These are phyloP conservation scores for Tetradesmus lagerheimii DNA, from an alignment of 139 green algal genomes.

Conservation along the genomic window DNA sequence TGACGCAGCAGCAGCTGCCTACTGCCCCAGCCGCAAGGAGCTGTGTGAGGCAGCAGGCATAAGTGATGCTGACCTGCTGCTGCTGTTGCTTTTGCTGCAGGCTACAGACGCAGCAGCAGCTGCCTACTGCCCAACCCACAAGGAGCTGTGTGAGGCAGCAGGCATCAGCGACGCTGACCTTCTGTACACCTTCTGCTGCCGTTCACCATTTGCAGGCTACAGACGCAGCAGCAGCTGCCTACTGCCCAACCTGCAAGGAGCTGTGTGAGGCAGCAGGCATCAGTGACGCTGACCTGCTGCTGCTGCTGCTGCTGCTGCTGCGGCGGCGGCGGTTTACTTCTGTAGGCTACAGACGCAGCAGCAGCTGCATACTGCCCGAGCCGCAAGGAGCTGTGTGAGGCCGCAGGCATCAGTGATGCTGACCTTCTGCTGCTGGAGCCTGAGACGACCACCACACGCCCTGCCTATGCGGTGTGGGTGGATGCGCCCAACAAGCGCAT, in stretches of 20 bases:
- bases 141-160: background rate
- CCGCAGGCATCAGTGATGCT: background rate
- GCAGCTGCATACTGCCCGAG: slow-evolving; percentile 25
- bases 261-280: slow-evolving; percentile 1
- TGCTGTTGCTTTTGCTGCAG: background rate
- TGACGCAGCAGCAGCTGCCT: slow-evolving; percentile 25
- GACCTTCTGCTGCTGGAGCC: slow-evolving; percentile 40
- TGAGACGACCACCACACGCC: slow-evolving; percentile 15
- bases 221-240: slow-evolving; percentile 20
- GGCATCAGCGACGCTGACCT: slow-evolving; percentile 1
- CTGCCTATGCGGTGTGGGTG: slow-evolving; percentile 34
- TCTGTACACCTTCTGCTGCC: background rate
- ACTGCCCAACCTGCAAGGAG: background rate
- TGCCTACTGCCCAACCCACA: slow-evolving; percentile 10
- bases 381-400: background rate
- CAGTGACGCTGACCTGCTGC: background rate
- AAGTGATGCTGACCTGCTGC: no score
- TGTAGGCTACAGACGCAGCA: slow-evolving; percentile 35
- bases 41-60: no score
- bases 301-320: background rate
- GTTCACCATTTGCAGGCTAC: background rate
- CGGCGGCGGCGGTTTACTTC: background rate
- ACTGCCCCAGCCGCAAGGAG: background rate
- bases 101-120: slow-evolving; percentile 22
- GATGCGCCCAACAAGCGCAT: slow-evolving; percentile 21